Conservation (phyloP, 202 grass and related monocot species). For the Panicum hallii region DNA sequence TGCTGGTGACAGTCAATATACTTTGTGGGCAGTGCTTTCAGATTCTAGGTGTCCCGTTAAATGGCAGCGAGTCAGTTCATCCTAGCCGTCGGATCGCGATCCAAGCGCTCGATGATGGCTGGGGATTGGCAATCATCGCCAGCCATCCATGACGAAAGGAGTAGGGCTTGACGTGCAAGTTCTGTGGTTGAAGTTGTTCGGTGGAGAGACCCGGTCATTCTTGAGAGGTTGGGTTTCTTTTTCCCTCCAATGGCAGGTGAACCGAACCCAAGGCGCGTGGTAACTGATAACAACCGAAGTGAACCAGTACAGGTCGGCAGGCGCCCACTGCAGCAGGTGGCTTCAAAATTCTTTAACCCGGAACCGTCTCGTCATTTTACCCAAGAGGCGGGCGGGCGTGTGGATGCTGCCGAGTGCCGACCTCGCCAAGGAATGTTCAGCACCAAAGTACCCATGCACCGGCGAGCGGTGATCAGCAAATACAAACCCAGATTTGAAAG, state of each 20-base stretch:
- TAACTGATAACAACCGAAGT: neutral
- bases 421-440: no score
- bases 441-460: no score
- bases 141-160: constrained; percentile 26
- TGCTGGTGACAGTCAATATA: neutral
- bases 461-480: neutral
- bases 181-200: neutral
- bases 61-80: neutral
- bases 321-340: neutral
- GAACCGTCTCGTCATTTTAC: no score
- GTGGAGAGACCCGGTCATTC: constrained; percentile 25
- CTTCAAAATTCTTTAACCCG: neutral
- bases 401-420: no score
- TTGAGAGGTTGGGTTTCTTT: neutral
- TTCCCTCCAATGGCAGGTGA: neutral
- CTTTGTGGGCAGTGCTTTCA: neutral
- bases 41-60: neutral
- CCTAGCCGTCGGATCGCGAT: neutral
- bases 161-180: neutral
- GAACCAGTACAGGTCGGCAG: neutral
- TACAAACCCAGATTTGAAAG: constrained; percentile 19
- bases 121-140: neutral
- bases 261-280: neutral
- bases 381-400: no score
- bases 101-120: neutral